phyloP scores from a whole-genome alignment of 768 basidiomycete species.

The Ramaria sp. region DNA sequence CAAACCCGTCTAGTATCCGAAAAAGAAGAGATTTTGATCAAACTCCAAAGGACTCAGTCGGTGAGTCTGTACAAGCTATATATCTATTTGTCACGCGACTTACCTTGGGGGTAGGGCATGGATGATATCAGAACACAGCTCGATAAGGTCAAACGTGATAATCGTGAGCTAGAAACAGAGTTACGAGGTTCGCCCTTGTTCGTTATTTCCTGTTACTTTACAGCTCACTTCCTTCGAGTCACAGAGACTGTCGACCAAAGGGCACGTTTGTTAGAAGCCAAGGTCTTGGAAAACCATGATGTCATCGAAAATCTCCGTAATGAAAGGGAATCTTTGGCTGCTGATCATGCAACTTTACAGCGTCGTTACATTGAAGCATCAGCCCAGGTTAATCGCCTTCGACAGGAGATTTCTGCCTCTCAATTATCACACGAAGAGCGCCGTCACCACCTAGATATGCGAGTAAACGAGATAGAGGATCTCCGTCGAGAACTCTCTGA shows the following conservation, averaged over 20 bases:
- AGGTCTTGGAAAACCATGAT: constrained; percentile 56
- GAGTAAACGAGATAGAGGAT: constrained; percentile 63
- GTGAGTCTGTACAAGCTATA: constrained; percentile 27
- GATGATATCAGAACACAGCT: constrained; percentile 62
- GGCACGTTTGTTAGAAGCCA: constrained; percentile 53
- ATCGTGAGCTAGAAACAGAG: constrained; percentile 60
- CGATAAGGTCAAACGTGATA: constrained; percentile 60
- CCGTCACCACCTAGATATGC: constrained; percentile 63
- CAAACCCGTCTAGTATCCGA: constrained; percentile 53
- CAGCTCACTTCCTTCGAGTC: constrained; percentile 23
- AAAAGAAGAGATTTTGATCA: constrained; percentile 47
- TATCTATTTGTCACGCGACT: neutral
- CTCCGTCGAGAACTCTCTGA: constrained; percentile 56
- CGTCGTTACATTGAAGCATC: constrained; percentile 51
- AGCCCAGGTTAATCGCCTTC: constrained; percentile 56
- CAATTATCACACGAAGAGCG: constrained; percentile 61
- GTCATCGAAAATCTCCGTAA: constrained; percentile 67
- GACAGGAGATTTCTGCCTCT: constrained; percentile 46
- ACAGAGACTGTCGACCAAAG: constrained; percentile 65
- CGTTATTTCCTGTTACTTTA: neutral
- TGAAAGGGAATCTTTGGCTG: constrained; percentile 58
- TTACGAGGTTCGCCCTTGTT: constrained; percentile 43
- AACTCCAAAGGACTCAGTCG: constrained; percentile 61
- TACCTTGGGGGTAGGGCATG: constrained; percentile 50
- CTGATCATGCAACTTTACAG: constrained; percentile 67